phyloP scores from a whole-genome alignment of 2,329 filamentous ascomycete species.

The Lachnellula arida region DNA sequence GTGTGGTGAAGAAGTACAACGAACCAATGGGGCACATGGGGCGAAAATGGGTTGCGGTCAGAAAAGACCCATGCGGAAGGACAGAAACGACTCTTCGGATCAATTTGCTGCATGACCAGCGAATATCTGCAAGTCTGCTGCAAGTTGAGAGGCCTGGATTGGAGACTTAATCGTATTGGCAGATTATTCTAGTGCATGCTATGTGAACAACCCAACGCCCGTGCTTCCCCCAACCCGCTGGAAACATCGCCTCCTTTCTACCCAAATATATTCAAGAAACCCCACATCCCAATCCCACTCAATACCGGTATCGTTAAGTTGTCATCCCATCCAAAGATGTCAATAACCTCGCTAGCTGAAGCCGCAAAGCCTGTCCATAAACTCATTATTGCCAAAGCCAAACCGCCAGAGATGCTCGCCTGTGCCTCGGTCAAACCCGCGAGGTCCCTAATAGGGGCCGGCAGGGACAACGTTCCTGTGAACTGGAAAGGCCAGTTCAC shows the following conservation, averaged over 20 bases:
- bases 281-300: conserved; percentile 84
- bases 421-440: conserved; percentile 57
- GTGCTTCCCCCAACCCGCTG: conserved; percentile 2
- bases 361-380: conserved; percentile 85
- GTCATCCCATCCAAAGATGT: conserved; percentile 93
- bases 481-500: conserved; percentile 74
- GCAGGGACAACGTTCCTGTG: conserved; percentile 69
- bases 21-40: conserved; percentile 8
- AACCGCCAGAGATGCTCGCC: conserved; percentile 60
- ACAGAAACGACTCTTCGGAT: conserved; percentile 2
- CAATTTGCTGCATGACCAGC: conserved; percentile 20
- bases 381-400: conserved; percentile 77
- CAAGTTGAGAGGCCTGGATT: conserved; percentile 1
- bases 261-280: conserved; percentile 83
- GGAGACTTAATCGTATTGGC: conserved; percentile 11
- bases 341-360: conserved; percentile 82
- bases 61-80: conserved; percentile 8
- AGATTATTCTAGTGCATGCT: conserved; percentile 16
- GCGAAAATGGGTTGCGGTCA: conserved; percentile 5
- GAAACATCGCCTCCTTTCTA: conserved; percentile 20
- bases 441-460: conserved; percentile 49
- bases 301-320: conserved; percentile 95
- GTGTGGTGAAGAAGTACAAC: not conserved
- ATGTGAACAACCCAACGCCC: conserved; percentile 17
- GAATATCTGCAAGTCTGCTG: conserved; percentile 13